Conservation (phyloP, 768 basidiomycete genomes). For the Kwoniella heveanensis region DNA sequence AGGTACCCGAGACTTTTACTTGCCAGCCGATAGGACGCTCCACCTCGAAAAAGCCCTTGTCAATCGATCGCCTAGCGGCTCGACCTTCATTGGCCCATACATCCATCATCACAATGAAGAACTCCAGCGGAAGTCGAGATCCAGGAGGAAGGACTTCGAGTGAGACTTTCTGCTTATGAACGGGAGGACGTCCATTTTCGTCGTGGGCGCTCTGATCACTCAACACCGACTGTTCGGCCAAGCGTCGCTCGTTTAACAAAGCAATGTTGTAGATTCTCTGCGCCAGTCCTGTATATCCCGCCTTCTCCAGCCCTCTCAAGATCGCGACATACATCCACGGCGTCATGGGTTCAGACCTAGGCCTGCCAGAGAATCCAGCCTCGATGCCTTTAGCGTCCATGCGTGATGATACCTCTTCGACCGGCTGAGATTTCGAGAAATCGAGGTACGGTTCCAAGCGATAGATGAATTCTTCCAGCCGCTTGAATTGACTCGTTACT, state of each 20-base stretch:
- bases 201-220: neutral
- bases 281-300: conserved; percentile 29
- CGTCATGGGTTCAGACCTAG: conserved; percentile 11
- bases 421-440: conserved; percentile 7
- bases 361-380: conserved; percentile 11
- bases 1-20: neutral
- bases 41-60: neutral
- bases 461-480: conserved; percentile 23
- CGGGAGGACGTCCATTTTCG: neutral
- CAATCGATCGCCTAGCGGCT: neutral
- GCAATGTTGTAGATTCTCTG: conserved; percentile 40
- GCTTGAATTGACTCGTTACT: conserved; percentile 25
- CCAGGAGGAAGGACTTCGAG: conserved; percentile 1
- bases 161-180: neutral
- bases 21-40: conserved; percentile 16
- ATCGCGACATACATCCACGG: conserved; percentile 21
- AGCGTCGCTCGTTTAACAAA: conserved; percentile 26
- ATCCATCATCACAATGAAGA: conserved; percentile 35
- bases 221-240: conserved; percentile 8
- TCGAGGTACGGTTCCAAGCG: conserved; percentile 32
- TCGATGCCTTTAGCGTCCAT: conserved; percentile 9
- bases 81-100: conserved; percentile 37
- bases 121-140: conserved; percentile 29
- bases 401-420: neutral
- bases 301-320: conserved; percentile 28